Evolutionary conservation across 1,139 yeast species (phyloP).

Genomic region (Arxiozyma bovina): DNA sequence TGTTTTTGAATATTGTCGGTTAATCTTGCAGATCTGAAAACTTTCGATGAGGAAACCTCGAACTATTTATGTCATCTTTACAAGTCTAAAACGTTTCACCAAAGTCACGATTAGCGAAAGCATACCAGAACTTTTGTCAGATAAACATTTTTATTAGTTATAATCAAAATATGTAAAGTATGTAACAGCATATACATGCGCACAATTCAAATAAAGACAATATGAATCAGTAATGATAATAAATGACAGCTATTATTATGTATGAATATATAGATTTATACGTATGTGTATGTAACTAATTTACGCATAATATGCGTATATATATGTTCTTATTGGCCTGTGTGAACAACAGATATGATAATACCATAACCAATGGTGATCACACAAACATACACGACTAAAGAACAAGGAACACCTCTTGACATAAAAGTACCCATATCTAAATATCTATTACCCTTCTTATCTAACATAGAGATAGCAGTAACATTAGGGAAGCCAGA

Average conservation of each 20-base stretch:
- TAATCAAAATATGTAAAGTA: no score
- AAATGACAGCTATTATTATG: neutral
- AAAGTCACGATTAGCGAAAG: neutral
- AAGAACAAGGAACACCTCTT: conserved; percentile 61
- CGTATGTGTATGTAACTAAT: neutral
- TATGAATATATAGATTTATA: neutral
- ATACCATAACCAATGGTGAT: conserved; percentile 61
- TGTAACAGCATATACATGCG: no score
- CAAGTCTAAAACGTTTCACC: neutral
- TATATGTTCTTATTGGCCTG: neutral
- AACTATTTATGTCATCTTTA: neutral
- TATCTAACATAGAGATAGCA: conserved; percentile 71
- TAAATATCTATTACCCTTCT: conserved; percentile 57
- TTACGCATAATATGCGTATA: neutral
- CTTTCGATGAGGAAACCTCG: neutral
- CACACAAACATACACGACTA: conserved; percentile 47
- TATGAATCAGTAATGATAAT: no score
- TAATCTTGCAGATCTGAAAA: neutral
- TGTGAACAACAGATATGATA: conserved; percentile 37
- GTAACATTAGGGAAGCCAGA: conserved; percentile 74
- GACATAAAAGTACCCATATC: conserved; percentile 58
- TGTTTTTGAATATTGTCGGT: neutral
- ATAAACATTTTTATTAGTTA: no score
- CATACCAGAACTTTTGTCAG: no score
- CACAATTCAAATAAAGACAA: neutral